Evolutionary conservation across 257 asterid genomes (phyloP).

Genomic region (Ehretia macrophylla): DNA sequence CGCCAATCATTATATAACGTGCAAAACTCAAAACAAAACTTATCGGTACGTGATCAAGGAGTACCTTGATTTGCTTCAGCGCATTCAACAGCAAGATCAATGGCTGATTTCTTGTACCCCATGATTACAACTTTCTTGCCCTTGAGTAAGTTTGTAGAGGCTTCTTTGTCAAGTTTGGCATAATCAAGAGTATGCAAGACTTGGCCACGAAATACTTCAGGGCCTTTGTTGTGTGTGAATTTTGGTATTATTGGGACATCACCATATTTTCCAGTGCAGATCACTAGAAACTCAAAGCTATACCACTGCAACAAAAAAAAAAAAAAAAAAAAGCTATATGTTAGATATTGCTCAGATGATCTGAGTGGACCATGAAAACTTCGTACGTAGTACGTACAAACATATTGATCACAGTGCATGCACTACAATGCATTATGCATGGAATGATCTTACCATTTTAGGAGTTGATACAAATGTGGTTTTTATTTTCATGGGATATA

Average conservation of each 20-base stretch:
- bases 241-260: conserved; percentile 66
- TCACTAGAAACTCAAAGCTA: conserved; percentile 66
- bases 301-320: conserved; percentile 43
- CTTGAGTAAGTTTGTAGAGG: conserved; percentile 38
- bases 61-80: conserved; percentile 91
- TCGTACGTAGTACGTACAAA: too few species aligned
- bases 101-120: conserved; percentile 88
- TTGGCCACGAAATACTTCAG: conserved; percentile 58
- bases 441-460: too few species aligned
- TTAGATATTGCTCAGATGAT: not conserved
- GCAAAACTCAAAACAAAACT: too few species aligned
- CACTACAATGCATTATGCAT: too few species aligned
- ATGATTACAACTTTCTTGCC: conserved; percentile 66
- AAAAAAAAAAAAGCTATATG: not conserved
- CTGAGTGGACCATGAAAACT: too few species aligned
- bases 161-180: conserved; percentile 62
- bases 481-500: too few species aligned
- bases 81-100: conserved; percentile 88
- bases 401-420: too few species aligned
- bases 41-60: too few species aligned
- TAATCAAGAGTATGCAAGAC: conserved; percentile 77
- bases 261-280: conserved; percentile 89
- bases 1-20: too few species aligned
- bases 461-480: too few species aligned
- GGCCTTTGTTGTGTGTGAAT: conserved; percentile 64